These are phyloP conservation scores for Eutrema salsugineum DNA, from an alignment of 441 rosid genomes.

Conservation along the genomic window DNA sequence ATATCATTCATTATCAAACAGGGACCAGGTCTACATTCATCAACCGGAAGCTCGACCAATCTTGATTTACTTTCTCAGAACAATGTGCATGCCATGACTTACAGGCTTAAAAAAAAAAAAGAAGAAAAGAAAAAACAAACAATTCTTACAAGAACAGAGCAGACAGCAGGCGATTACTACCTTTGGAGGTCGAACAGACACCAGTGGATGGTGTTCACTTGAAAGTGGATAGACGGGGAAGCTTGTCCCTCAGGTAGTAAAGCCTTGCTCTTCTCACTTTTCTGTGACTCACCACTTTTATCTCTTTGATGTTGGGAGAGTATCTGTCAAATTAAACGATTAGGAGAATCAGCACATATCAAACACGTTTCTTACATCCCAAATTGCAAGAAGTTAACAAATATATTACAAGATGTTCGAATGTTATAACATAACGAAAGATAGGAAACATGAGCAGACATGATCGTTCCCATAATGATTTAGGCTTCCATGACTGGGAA, in stretches of 20 bases:
- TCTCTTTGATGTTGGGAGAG: conserved; percentile 83
- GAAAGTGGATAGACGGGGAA: conserved; percentile 90
- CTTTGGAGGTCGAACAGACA: neutral
- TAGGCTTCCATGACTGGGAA: neutral
- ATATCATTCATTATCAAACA: conserved; percentile 8
- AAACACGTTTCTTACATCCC: neutral
- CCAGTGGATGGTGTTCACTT: conserved; percentile 37
- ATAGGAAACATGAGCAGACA: neutral
- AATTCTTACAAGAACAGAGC: conserved; percentile 12
- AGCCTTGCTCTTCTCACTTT: conserved; percentile 91
- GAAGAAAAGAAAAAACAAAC: neutral
- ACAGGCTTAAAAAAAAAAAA: neutral
- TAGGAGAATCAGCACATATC: neutral
- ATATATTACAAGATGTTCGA: neutral
- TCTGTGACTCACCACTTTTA: conserved; percentile 64
- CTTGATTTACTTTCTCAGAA: conserved; percentile 19
- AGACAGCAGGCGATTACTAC: neutral
- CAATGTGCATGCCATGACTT: conserved; percentile 30
- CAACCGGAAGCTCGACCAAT: conserved; percentile 3
- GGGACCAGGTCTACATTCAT: conserved; percentile 7
- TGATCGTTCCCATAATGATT: neutral
- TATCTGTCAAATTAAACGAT: conserved; percentile 42
- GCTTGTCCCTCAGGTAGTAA: conserved; percentile 85
- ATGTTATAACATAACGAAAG: neutral
- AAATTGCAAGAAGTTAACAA: neutral